Evolutionary conservation across 2,329 filamentous ascomycete species (phyloP), one percentile per base, ranked within the genome.

Genomic region (Pseudogymnoascus sp.): DNA sequence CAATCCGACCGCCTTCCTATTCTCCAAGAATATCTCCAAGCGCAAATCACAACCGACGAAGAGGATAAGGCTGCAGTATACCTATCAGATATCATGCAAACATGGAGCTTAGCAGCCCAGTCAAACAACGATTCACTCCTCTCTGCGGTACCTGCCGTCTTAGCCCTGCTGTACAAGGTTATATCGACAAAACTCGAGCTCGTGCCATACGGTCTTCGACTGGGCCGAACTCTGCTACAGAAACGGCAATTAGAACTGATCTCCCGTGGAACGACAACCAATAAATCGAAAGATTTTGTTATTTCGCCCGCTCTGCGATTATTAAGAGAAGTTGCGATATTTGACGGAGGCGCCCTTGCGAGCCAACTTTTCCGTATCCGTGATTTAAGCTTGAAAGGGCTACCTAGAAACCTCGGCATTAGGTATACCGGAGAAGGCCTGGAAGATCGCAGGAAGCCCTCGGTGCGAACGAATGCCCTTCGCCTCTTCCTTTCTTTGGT

Each of bases 291-390:
- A 71, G 91, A 92, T 39, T 91, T 90, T 74, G 79, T 97, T 63
- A 92, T 97, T 64, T 94, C 91, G 2, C 93, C 94, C 0, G 92
- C 90, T 25, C 77, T 99, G 63, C 86, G 93, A 62, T 78, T 99
- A 60, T 81, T 99, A 64, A 90, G 88, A 60, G 93, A 99, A 75
- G 82, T 92, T n/a, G 84, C 91, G 13, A 86, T 81, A 61, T 89
- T 96, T 66, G 92, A 97, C 74, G 92, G 92, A 13, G 95, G 94
- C 12, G 84, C 85, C 42, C 81, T 92, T 62, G 91, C 92, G 29
- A 87, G 85, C 67, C 81, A 87, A 51, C 81, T 97, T 35, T 95
- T 96, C 72, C 82, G 88, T 60, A 86, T 87, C 33, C 84, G 91
- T 67, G 86, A 91, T 68, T 87, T 85, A 63, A 94, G 91, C 0